Conservation (phyloP, 1,139 yeast species). For the Kluyveromyces marxianus region DNA sequence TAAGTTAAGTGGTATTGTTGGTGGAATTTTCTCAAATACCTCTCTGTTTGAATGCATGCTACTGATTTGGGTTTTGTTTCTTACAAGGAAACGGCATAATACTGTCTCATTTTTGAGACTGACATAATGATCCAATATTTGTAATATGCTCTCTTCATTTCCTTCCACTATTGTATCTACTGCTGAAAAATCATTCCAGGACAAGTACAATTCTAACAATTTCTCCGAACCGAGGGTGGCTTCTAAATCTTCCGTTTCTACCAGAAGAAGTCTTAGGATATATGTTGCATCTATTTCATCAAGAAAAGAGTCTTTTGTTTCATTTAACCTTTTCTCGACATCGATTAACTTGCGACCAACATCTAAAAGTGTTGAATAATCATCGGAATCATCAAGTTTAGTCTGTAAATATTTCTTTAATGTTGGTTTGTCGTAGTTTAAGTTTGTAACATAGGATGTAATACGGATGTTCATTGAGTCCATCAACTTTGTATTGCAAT, state of each 20-base stretch:
- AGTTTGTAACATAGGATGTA: constrained; percentile 19
- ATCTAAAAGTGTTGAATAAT: constrained; percentile 9
- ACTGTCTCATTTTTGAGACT: constrained; percentile 10
- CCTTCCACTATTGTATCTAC: constrained; percentile 14
- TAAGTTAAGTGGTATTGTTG: constrained; percentile 12
- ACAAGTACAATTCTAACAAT: constrained; percentile 17
- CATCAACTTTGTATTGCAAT: constrained; percentile 14
- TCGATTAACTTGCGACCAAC: constrained; percentile 11
- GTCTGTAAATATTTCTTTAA: constrained; percentile 15
- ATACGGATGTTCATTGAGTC: constrained; percentile 10
- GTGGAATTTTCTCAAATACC: constrained; percentile 18
- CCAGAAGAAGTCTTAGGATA: constrained; percentile 16
- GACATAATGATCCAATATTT: constrained; percentile 18
- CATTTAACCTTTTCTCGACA: constrained; percentile 7
- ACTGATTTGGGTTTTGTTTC: constrained; percentile 13
- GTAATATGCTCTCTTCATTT: constrained; percentile 12
- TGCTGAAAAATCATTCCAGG: constrained; percentile 23
- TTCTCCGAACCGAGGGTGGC: constrained; percentile 8
- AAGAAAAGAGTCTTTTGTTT: constrained; percentile 8
- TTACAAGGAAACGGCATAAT: constrained; percentile 14
- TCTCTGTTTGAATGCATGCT: constrained; percentile 8
- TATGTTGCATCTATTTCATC: constrained; percentile 17
- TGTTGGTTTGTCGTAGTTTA: constrained; percentile 21
- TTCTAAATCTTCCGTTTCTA: neutral
- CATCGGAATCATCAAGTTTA: constrained; percentile 13